Evolutionary conservation across 768 basidiomycete species (phyloP), one percentile per base, ranked within the genome.

Genomic region (Pulveroboletus sp.): DNA sequence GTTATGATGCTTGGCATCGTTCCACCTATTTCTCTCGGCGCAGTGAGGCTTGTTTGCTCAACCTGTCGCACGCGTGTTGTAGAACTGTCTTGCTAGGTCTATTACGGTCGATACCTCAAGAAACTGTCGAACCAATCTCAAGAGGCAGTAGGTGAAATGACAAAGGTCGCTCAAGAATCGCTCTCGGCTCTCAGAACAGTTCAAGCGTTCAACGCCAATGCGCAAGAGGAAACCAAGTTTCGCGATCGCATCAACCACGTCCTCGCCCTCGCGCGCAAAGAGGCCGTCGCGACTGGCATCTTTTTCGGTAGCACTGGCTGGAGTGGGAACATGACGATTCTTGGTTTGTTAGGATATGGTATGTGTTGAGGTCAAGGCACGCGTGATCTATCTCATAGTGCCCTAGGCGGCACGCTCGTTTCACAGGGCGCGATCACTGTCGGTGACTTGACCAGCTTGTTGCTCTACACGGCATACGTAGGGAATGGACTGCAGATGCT

Each of bases 91-190:
- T 16, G 53, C 8, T 29, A 95, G 89, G 90, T 97, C 12, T 89
- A 93, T 65, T 99, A 99, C 60, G 94, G 95, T 54, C 83, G 94
- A 12, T 99, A 97, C 69, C 72, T 99, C 45, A 92, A 94, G 64
- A 87, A 84, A 52, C 79, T 99, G 4, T 91, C 91, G 7, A 92
- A 90, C 59, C 74, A 84, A 60, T 94, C 95, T 6, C 95, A 99
- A 66, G 93, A 94, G 60, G 92, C 94, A 1, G 79, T 97, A 44
- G 94, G 94, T 47, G 94, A 95, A 47, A 93, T 95, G 94, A 91
- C 93, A 27, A 94, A 80, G 68, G 76, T 72, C 27, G 94, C 94
- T 6, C 86, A 91, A 50, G 95, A 99, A 62, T 84, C 94, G 5
- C 79, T 99, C 5, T 80, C 89, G 4, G 90, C 89, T 4, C 75